Evolutionary conservation across 352 stramenopile species (phyloP), one percentile per base, ranked within the genome.

Genomic region (Globisporangium acanthophoron): DNA sequence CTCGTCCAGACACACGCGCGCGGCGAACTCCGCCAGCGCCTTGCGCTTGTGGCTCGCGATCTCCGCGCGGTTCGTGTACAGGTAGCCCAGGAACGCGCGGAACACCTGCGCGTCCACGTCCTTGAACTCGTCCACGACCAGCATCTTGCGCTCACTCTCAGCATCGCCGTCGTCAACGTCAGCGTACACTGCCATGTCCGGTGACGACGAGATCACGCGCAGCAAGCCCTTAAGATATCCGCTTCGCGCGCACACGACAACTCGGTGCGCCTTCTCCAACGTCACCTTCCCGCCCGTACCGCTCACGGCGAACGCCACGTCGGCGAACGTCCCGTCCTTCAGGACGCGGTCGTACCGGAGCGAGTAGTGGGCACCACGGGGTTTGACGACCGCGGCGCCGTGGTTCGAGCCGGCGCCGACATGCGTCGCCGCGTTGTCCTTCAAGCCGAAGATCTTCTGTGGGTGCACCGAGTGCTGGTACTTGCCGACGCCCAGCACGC

Each of bases 401-500:
- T 90, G 83, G 56, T 92, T 92, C n/a, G 79, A 76, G 3, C 83
- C 83, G 11, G 83, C 78, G 9, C 78, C 68, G 4, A 87, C 66
- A 16, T 78, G 77, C 8, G 74, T 61, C 20, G 71, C 78, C 8
- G 72, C 63, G 44, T 85, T 82, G 55, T 89, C 75, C 52, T 77
- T 83, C 5, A 93, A 59, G 0, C 77, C 73, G 47, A 81, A 76
- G 13, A 93, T 51, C 16, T 67, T 65, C 49, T 90, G 78, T 3
- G 83, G 83, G n/a, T 85, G 61, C 52, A 85, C 82, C 5, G 79
- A 85, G 62, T 81, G 67, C 60, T 88, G 79, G 59, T 84, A 83
- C 66, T 90, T 88, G 62, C 83, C 83, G 45, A 86, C 80, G 33
- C 83, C 83, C 5, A 93, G 66, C 13, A 90, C 67, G 11, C 83